These are phyloP conservation scores for Cyclospora cayetanensis DNA, from an alignment of 169 alveolate species.

Conservation along the genomic window DNA sequence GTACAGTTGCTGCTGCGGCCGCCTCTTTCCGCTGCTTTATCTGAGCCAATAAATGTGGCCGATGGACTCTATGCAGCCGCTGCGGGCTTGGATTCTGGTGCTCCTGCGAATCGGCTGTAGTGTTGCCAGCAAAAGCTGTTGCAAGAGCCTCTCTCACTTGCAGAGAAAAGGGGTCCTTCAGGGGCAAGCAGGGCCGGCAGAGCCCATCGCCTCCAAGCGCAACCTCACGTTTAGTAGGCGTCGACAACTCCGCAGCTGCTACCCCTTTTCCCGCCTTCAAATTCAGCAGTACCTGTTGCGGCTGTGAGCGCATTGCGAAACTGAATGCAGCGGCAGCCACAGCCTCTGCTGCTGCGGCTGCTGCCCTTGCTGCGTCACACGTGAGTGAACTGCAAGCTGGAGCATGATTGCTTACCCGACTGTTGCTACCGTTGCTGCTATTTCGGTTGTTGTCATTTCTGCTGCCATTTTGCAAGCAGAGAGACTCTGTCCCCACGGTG, in stretches of 20 bases:
- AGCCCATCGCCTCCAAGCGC: background rate
- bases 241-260: background rate
- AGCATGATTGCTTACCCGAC: background rate
- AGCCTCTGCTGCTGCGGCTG: slow-evolving; percentile 55
- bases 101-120: background rate
- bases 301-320: background rate
- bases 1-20: background rate
- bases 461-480: too few relatives aligned
- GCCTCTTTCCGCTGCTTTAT: background rate
- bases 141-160: background rate
- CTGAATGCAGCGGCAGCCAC: slow-evolving; percentile 54
- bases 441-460: background rate
- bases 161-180: background rate
- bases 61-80: too few relatives aligned
- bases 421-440: background rate
- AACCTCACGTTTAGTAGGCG: background rate
- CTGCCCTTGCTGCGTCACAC: slow-evolving; percentile 26
- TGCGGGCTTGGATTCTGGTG: too few relatives aligned
- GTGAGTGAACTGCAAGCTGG: background rate
- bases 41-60: background rate
- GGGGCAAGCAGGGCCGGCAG: slow-evolving; percentile 35
- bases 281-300: background rate
- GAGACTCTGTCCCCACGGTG: too few relatives aligned
- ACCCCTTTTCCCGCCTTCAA: background rate
- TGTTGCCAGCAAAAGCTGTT: background rate